phyloP scores from a whole-genome alignment of 2,329 filamentous ascomycete genomes.

The Escovopsis sp. region DNA sequence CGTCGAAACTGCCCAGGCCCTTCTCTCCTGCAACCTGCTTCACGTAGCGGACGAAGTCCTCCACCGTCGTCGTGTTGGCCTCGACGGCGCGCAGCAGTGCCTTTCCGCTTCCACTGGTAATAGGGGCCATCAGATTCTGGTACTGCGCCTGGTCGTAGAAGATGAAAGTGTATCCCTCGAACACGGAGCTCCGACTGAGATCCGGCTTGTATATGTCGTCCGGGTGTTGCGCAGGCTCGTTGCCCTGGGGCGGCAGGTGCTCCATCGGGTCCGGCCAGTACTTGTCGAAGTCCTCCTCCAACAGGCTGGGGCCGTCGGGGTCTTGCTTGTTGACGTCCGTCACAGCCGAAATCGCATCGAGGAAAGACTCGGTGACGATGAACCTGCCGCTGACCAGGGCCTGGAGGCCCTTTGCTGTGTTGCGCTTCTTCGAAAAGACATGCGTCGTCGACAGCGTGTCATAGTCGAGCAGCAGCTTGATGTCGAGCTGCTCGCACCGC shows the following conservation, averaged over 20 bases:
- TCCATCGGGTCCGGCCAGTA: constrained; percentile 63
- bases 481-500: constrained; percentile 67
- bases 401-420: constrained; percentile 74
- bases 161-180: constrained; percentile 77
- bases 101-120: constrained; percentile 72
- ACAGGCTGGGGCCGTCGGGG: constrained; percentile 31
- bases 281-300: constrained; percentile 67
- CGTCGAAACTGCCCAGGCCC: constrained; percentile 46
- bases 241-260: constrained; percentile 58
- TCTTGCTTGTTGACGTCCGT: constrained; percentile 35
- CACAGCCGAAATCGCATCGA: constrained; percentile 54
- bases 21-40: constrained; percentile 62
- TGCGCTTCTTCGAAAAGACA: constrained; percentile 76
- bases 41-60: constrained; percentile 67
- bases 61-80: constrained; percentile 46
- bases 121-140: constrained; percentile 55
- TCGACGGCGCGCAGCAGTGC: constrained; percentile 50
- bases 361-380: constrained; percentile 59
- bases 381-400: constrained; percentile 68
- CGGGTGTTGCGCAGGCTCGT: constrained; percentile 56
- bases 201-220: constrained; percentile 60
- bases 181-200: constrained; percentile 49
- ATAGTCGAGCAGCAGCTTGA: constrained; percentile 70
- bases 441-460: constrained; percentile 61
- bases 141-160: constrained; percentile 68